A percentile compares a stretch with the other conserved stretches of the same genome.
Evolutionary conservation across 2,329 filamentous ascomycete genomes (phyloP).

Genomic region (Pseudogymnoascus sp.): DNA sequence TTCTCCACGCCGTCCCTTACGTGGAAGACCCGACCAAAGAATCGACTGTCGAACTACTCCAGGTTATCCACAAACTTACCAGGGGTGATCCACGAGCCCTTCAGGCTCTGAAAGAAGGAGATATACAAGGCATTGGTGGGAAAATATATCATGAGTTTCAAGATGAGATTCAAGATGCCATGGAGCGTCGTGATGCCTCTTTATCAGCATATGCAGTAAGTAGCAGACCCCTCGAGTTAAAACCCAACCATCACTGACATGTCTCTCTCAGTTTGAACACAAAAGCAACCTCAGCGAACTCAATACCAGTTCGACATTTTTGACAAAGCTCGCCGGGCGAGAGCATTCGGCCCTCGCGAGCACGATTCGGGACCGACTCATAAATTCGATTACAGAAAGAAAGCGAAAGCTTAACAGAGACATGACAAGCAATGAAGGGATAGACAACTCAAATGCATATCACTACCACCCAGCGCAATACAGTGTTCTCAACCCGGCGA

Average conservation of each 20-base stretch:
- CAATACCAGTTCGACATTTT: constrained; percentile 52
- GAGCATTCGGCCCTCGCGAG: constrained; percentile 52
- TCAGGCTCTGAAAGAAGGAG: constrained; percentile 27
- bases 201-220: constrained; percentile 74
- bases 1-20: constrained; percentile 80
- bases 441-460: constrained; percentile 57
- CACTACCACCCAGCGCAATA: constrained; percentile 62
- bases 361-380: constrained; percentile 58
- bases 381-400: constrained; percentile 57
- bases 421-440: constrained; percentile 57
- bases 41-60: constrained; percentile 35
- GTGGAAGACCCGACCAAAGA: constrained; percentile 58
- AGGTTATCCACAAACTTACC: constrained; percentile 30
- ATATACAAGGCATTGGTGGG: constrained; percentile 56
- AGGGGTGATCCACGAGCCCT: constrained; percentile 27
- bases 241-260: constrained; percentile 18
- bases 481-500: constrained; percentile 56
- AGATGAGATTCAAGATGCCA: constrained; percentile 75
- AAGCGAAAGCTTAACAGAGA: constrained; percentile 57
- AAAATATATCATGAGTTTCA: constrained; percentile 80
- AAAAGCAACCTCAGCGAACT: constrained; percentile 54
- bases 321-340: constrained; percentile 53
- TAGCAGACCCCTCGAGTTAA: constrained; percentile 16
- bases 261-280: constrained; percentile 47
- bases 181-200: constrained; percentile 80